phyloP scores from a whole-genome alignment of 441 rosid genomes.

The Codiaeum variegatum region DNA sequence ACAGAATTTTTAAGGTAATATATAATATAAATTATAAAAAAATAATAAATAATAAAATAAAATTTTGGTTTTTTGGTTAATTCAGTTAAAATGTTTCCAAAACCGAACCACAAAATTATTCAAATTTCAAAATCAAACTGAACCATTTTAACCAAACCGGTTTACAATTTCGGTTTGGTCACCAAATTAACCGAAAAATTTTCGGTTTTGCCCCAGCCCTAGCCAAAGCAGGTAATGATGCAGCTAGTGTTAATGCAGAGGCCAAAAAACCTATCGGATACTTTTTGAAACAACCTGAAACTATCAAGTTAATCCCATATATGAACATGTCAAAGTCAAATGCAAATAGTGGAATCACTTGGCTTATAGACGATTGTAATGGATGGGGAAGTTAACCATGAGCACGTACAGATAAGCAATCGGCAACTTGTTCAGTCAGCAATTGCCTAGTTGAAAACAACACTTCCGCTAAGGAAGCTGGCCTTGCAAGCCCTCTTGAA shows the following conservation, averaged over 20 bases:
- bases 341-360: not conserved
- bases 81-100: no score
- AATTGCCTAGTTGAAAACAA: constrained; percentile 1
- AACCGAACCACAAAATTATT: no score
- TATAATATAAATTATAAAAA: no score
- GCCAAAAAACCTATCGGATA: not conserved
- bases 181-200: no score
- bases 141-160: no score
- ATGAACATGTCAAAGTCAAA: not conserved
- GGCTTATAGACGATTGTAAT: not conserved
- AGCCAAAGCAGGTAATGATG: not conserved
- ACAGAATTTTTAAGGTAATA: no score
- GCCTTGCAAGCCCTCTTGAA: not conserved
- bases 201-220: no score
- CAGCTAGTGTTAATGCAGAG: not conserved
- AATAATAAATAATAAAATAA: no score
- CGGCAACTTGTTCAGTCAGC: not conserved
- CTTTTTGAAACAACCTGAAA: not conserved
- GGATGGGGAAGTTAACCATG: not conserved
- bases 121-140: no score
- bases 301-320: not conserved
- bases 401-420: constrained; percentile 4
- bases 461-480: constrained; percentile 3
- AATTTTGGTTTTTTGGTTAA: no score
- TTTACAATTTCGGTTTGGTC: no score